Conservation (phyloP, 176 grass and related monocot species). For the Themeda triandra region DNA sequence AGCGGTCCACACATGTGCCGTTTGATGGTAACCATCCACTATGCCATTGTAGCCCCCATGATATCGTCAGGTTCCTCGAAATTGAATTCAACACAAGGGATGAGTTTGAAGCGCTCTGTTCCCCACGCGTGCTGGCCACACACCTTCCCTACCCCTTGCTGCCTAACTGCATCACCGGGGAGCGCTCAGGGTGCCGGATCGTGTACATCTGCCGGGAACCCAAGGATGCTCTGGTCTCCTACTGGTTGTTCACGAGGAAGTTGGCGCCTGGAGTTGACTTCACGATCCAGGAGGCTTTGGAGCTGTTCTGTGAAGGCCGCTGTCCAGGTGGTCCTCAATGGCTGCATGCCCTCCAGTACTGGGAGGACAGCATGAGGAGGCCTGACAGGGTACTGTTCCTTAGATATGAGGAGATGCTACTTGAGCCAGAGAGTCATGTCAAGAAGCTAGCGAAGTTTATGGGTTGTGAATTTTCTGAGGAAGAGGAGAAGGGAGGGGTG, state of each 20-base stretch:
- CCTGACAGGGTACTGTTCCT: constrained; percentile 14
- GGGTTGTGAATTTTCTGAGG: not conserved
- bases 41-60: not conserved
- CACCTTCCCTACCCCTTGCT: constrained; percentile 11
- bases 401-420: constrained; percentile 19
- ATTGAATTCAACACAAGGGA: not conserved
- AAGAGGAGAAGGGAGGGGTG: not conserved
- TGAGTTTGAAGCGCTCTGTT: not conserved
- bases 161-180: not conserved
- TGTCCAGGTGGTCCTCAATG: not conserved
- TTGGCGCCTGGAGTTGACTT: not conserved
- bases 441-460: not conserved
- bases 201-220: constrained; percentile 3
- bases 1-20: not conserved
- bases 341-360: constrained; percentile 12
- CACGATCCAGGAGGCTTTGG: not conserved
- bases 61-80: not conserved
- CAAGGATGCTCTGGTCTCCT: not conserved
- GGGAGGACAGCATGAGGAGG: not conserved
- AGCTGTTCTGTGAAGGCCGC: not conserved
- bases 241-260: not conserved
- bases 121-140: not conserved
- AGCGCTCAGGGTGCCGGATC: not conserved
- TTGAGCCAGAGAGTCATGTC: not conserved
- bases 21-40: not conserved